Evolutionary conservation across 306 rosid genomes (phyloP).

Genomic region (Malus sylvestris): DNA sequence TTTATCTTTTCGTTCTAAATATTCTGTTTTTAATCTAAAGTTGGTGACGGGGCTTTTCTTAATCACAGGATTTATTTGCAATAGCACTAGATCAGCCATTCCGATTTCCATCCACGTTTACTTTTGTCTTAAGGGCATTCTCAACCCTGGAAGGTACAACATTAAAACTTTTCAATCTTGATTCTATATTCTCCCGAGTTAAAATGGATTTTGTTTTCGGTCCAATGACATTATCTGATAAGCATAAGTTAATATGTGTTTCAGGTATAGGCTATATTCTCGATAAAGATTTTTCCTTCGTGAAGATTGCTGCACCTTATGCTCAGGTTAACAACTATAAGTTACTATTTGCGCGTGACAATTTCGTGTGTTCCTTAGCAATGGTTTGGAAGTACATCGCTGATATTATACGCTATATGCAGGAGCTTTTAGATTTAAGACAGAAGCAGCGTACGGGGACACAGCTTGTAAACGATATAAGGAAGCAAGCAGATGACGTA

Average conservation of each 20-base stretch:
- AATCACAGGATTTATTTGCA: conserved; percentile 75
- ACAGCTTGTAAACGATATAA: conserved; percentile 65
- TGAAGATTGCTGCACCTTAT: conserved; percentile 90
- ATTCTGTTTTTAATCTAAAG: not conserved
- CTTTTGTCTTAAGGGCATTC: conserved; percentile 82
- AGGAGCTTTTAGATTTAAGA: conserved; percentile 82
- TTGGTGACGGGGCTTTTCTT: not conserved
- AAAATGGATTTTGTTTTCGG: not conserved
- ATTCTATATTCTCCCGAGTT: not conserved
- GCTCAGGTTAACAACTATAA: conserved; percentile 55
- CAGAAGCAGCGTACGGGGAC: conserved; percentile 54
- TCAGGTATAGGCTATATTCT: conserved; percentile 81
- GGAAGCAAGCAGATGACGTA: conserved; percentile 90
- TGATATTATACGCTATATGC: conserved; percentile 16
- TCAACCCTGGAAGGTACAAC: conserved; percentile 76
- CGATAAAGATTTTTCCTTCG: conserved; percentile 80
- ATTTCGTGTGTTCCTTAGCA: not conserved
- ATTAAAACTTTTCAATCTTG: not conserved
- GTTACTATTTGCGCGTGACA: not conserved
- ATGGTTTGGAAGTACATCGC: not conserved
- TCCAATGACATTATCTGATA: not conserved
- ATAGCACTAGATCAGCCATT: conserved; percentile 88
- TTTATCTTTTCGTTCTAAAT: not conserved
- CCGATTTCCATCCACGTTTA: conserved; percentile 85
- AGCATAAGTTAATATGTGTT: not conserved